Evolutionary conservation across 441 rosid genomes (phyloP).

Genomic region (Manihot esculenta): DNA sequence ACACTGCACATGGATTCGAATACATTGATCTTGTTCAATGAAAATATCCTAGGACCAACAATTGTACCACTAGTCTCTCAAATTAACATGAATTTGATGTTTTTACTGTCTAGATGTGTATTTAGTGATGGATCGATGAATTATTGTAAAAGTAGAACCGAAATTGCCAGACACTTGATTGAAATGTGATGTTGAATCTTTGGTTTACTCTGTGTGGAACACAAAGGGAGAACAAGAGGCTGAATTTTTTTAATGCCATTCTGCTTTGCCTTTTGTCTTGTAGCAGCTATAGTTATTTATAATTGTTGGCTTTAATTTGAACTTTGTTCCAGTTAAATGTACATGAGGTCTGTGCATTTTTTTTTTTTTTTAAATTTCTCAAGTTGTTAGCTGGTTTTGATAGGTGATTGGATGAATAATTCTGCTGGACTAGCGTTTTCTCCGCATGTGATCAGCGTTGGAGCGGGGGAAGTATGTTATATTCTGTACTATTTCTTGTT

Average conservation of each 20-base stretch:
- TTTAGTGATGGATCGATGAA: background rate
- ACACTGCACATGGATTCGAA: no score
- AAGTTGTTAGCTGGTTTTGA: conserved; percentile 23
- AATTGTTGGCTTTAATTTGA: conserved; percentile 1
- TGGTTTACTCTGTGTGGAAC: background rate
- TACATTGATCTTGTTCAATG: no score
- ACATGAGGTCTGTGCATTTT: background rate
- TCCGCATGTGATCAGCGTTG: conserved; percentile 82
- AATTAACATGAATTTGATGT: no score
- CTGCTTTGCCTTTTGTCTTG: no score
- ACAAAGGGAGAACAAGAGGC: background rate
- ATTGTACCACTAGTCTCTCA: no score
- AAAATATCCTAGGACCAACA: no score
- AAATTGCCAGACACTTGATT: background rate
- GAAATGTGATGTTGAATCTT: background rate
- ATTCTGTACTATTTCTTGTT: conserved; percentile 11
- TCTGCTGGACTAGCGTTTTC: conserved; percentile 97
- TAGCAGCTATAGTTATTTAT: conserved; percentile 1
- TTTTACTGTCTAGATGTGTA: no score
- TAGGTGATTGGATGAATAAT: conserved; percentile 99
- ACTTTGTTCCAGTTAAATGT: background rate
- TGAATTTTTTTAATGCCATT: background rate
- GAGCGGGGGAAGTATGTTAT: conserved; percentile 76
- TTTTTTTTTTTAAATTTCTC: background rate
- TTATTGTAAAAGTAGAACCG: background rate